phyloP scores from a whole-genome alignment of 345 rosid species.

The Eucalyptus cloeziana region DNA sequence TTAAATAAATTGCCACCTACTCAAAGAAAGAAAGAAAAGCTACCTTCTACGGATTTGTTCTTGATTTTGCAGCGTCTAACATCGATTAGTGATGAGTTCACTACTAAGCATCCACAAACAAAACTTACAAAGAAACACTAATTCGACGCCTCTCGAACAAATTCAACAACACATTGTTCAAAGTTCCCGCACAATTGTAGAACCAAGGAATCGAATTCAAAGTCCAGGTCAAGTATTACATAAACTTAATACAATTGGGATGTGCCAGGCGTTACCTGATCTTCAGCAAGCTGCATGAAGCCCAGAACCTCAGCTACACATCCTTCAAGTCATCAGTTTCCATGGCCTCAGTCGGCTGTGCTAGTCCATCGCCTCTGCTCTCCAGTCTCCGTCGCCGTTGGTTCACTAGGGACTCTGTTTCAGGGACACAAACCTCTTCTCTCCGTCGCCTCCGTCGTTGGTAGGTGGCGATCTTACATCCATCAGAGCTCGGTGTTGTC shows the following conservation, averaged over 20 bases:
- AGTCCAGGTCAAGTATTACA: neutral
- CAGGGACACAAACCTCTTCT: neutral
- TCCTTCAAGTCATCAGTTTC: neutral
- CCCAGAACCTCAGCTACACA: neutral
- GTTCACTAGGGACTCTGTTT: neutral
- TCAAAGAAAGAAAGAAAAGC: neutral
- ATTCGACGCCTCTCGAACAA: too few species aligned
- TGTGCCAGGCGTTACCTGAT: neutral
- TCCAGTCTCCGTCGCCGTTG: rapidly evolving
- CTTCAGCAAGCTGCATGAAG: neutral
- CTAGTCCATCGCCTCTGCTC: too few species aligned
- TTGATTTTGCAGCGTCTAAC: too few species aligned
- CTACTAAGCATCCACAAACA: too few species aligned
- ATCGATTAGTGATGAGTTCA: too few species aligned
- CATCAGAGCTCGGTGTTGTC: neutral
- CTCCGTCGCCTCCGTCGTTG: neutral
- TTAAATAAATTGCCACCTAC: neutral
- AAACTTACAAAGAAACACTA: too few species aligned
- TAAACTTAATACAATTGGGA: neutral
- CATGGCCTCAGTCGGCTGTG: neutral
- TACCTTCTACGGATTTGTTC: too few species aligned
- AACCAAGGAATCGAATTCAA: neutral
- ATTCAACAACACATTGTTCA: too few species aligned
- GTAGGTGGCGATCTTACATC: neutral
- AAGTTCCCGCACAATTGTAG: too few species aligned